phyloP scores from a whole-genome alignment of 257 asterid genomes.

The Ligustrum vulgare region DNA sequence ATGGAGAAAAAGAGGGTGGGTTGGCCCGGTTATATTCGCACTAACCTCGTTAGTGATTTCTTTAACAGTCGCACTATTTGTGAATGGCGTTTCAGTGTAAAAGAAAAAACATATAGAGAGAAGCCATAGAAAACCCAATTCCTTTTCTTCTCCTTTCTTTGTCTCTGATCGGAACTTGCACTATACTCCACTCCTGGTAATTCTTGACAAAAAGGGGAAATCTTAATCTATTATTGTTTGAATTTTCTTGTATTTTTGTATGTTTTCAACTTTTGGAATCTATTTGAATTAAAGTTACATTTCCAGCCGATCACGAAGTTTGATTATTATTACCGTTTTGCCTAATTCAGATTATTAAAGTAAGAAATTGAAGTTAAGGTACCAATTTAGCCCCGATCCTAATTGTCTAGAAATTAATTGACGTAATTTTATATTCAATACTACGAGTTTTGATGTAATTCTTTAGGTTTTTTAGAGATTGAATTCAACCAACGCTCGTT shows the following conservation, averaged over 20 bases:
- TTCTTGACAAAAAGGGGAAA: background rate
- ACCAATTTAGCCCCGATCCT: background rate
- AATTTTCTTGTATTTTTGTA: background rate
- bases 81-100: background rate
- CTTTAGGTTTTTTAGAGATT: background rate
- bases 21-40: no score
- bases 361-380: background rate
- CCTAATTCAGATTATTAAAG: background rate
- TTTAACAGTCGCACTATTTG: no score
- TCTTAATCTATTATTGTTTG: background rate
- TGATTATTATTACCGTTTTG: background rate
- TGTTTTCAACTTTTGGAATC: background rate
- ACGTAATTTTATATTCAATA: background rate
- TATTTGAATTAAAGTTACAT: background rate
- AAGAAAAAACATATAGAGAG: background rate
- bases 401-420: background rate
- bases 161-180: background rate
- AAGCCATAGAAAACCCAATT: background rate
- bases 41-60: no score
- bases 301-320: background rate
- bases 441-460: background rate
- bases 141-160: background rate
- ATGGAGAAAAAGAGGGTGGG: no score
- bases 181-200: background rate
- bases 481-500: background rate